These are phyloP conservation scores for Amoebophrya sp. DNA, from an alignment of 169 alveolate species.

Conservation along the genomic window DNA sequence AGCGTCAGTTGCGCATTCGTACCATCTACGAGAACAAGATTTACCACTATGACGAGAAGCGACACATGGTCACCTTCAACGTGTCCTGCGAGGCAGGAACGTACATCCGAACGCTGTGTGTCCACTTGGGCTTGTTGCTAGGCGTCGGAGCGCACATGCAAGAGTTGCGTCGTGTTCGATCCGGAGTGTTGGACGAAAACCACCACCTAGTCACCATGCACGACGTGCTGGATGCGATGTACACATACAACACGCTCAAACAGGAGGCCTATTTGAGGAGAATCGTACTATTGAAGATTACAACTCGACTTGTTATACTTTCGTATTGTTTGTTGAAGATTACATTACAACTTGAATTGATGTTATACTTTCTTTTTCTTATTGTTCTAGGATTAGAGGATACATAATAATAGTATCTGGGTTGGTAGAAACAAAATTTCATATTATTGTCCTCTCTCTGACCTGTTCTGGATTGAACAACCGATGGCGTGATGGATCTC, in stretches of 20 bases:
- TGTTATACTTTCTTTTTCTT: not conserved
- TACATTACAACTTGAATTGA: not conserved
- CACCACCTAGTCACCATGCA: conserved; percentile 98
- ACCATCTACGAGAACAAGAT: conserved; percentile 95
- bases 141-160: conserved; percentile 99
- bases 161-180: conserved; percentile 97
- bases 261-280: conserved; percentile 94
- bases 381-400: too few species aligned
- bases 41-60: conserved; percentile 91
- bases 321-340: not conserved
- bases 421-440: too few species aligned
- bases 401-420: too few species aligned
- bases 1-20: conserved; percentile 54
- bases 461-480: too few species aligned
- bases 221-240: conserved; percentile 97
- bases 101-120: conserved; percentile 97
- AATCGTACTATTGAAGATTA: conserved; percentile 58
- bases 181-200: conserved; percentile 82
- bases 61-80: conserved; percentile 94
- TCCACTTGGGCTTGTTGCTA: conserved; percentile 94
- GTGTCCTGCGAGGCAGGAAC: conserved; percentile 99
- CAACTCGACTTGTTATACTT: not conserved
- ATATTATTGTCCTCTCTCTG: too few species aligned
- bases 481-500: not conserved
- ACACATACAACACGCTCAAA: conserved; percentile 67